phyloP scores from a whole-genome alignment of 176 grass and related monocot genomes.

The Thalia dealbata region DNA sequence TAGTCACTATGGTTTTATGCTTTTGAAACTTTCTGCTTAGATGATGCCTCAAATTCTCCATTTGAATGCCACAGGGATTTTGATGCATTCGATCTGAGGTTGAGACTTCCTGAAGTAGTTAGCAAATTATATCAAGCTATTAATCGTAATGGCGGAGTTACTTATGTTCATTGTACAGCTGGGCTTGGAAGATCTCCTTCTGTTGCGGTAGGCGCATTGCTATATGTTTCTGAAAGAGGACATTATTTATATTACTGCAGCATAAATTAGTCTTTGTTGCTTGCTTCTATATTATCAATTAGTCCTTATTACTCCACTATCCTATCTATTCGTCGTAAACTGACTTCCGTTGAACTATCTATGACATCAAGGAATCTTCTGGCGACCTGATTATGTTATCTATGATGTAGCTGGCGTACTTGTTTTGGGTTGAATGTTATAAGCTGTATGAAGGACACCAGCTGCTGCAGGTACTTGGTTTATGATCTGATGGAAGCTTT shows the following conservation, averaged over 20 bases:
- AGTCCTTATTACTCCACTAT: not conserved
- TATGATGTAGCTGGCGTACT: conserved; percentile 27
- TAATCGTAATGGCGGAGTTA: conserved; percentile 62
- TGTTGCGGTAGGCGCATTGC: conserved; percentile 52
- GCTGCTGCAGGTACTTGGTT: conserved; percentile 49
- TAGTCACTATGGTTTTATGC: not conserved
- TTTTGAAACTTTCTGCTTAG: not conserved
- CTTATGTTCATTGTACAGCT: conserved; percentile 97
- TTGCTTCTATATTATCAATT: not conserved
- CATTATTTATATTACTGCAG: too few species aligned
- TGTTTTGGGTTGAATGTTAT: conserved; percentile 42
- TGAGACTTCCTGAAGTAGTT: conserved; percentile 90
- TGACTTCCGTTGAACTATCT: not conserved
- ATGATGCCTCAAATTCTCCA: conserved; percentile 10
- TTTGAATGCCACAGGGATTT: conserved; percentile 63
- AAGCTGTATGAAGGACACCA: conserved; percentile 36
- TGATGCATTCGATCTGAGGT: conserved; percentile 97
- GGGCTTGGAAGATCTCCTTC: conserved; percentile 94
- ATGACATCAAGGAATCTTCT: not conserved
- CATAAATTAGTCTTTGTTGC: not conserved
- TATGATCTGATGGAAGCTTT: too few species aligned
- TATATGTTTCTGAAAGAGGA: too few species aligned
- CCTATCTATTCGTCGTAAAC: not conserved
- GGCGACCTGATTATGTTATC: not conserved
- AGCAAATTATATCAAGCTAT: conserved; percentile 79